These are phyloP conservation scores for Serendipita sp. DNA, from an alignment of 1,284 basidiomycete species.

Conservation along the genomic window DNA sequence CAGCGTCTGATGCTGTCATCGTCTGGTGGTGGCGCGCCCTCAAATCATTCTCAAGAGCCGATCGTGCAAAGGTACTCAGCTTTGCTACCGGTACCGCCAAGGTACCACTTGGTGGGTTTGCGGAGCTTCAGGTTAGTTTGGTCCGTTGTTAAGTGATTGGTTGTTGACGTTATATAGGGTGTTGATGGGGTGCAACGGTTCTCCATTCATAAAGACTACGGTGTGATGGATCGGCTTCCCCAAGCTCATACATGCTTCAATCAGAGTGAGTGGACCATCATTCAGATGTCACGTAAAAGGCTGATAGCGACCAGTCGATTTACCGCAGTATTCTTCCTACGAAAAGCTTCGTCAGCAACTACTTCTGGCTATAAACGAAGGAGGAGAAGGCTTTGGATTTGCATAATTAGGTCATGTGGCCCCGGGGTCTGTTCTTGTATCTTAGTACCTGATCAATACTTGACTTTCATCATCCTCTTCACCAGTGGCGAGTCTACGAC, in stretches of 20 bases:
- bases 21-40: slow-evolving; percentile 99
- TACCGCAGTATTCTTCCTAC: slow-evolving; percentile 84
- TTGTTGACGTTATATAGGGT: slow-evolving; percentile 28
- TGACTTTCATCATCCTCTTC: neutral
- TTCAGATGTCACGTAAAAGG: slow-evolving; percentile 8
- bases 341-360: slow-evolving; percentile 85
- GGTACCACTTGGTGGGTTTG: slow-evolving; percentile 88
- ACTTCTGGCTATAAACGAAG: slow-evolving; percentile 82
- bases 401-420: slow-evolving; percentile 27
- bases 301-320: slow-evolving; percentile 67
- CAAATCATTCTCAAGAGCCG: slow-evolving; percentile 93
- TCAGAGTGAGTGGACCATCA: slow-evolving; percentile 15
- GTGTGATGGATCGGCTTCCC: slow-evolving; percentile 71
- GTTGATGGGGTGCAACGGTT: slow-evolving; percentile 92
- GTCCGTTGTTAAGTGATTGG: neutral
- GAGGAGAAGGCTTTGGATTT: slow-evolving; percentile 84
- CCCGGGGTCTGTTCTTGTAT: neutral
- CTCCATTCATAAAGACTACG: slow-evolving; percentile 88
- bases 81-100: slow-evolving; percentile 93
- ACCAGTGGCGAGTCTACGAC: neutral
- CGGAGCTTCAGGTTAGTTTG: slow-evolving; percentile 52
- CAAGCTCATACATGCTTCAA: slow-evolving; percentile 73
- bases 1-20: slow-evolving; percentile 81
- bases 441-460: neutral
- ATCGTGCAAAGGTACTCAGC: slow-evolving; percentile 89